Evolutionary conservation across 2,329 filamentous ascomycete genomes (phyloP), one percentile per base, ranked within the genome.

Genomic region (Clonostachys solani): DNA sequence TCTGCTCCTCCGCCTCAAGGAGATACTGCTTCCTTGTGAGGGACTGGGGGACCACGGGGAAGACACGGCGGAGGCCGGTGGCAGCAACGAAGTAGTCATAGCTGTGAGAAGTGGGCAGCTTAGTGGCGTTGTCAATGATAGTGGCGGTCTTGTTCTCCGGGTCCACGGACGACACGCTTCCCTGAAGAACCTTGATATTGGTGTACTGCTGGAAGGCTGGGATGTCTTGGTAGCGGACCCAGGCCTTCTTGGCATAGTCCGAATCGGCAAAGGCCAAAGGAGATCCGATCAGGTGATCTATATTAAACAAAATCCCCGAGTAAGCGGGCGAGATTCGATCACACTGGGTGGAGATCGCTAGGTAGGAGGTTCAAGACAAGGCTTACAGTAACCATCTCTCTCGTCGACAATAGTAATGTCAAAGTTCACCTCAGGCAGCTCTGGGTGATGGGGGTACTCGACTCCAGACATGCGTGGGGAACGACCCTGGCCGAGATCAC

Each of bases 51-150:
- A 90, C 86, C 0, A 86, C 83, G 2, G 89, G 88, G 73, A 81
- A 92, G 4, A 73, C 78, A 44, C 89, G 73, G 46, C 82, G 77
- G 41, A 92, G 67, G 2, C 89, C 89, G 0, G 87, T 83, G 2
- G 83, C 82, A 6, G 83, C 81, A 45, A 92, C 69, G n/a, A 92
- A 76, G 61, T 84, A 92, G 67, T 92, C 89, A 57, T 92, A 92
- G 8, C 65, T 56, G 42, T 79, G 58, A 4, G 66, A 61, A n/a
- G 54, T 62, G 6, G 64, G 57, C 34, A 63, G 62, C 47, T 76
- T 69, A 15, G 77, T 72, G 9, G 66, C 65, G 35, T 62, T 62
- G 42, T 80, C 71, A 15, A 78, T 58, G 47, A 85, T 76, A 15
- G 74, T 75, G 5, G 84, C 84, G 7, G 71, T 74, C 66, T 86